phyloP scores from a whole-genome alignment of 2,329 filamentous ascomycete genomes.

The Fusarium lateritium region DNA sequence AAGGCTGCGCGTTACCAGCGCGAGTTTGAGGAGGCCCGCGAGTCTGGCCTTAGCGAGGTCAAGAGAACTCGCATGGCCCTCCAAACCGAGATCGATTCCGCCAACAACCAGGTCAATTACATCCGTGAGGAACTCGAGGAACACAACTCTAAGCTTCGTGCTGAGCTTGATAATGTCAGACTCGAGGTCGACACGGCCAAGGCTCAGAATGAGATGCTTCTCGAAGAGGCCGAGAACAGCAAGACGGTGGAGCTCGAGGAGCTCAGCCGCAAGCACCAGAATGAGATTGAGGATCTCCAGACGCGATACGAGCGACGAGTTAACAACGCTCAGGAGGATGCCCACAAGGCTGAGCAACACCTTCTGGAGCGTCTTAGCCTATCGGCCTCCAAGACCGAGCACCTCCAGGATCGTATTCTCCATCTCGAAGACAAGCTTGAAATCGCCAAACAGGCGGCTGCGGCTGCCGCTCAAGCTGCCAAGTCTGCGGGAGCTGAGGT shows the following conservation, averaged over 20 bases:
- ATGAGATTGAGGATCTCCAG: slow-evolving; percentile 81
- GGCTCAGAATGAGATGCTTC: slow-evolving; percentile 84
- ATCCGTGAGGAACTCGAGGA: slow-evolving; percentile 86
- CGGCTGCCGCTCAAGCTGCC: slow-evolving; percentile 84
- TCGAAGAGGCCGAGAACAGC: slow-evolving; percentile 83
- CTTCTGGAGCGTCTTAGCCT: slow-evolving; percentile 85
- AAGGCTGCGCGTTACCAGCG: slow-evolving; percentile 79
- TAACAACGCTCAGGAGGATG: slow-evolving; percentile 83
- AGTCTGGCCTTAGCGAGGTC: slow-evolving; percentile 84
- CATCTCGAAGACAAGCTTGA: slow-evolving; percentile 93
- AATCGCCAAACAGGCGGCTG: slow-evolving; percentile 88
- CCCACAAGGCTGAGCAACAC: slow-evolving; percentile 83
- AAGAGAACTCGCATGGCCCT: slow-evolving; percentile 84
- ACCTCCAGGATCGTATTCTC: slow-evolving; percentile 86
- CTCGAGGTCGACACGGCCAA: slow-evolving; percentile 86
- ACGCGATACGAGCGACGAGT: slow-evolving; percentile 82
- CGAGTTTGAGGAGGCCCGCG: slow-evolving; percentile 87
- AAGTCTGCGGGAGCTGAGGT: slow-evolving; percentile 67
- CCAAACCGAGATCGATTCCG: slow-evolving; percentile 85
- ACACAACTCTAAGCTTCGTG: slow-evolving; percentile 79
- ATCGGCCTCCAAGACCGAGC: slow-evolving; percentile 86
- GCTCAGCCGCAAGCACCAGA: slow-evolving; percentile 72
- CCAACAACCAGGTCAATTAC: slow-evolving; percentile 88
- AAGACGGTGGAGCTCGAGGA: slow-evolving; percentile 71
- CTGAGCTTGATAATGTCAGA: slow-evolving; percentile 82